Evolutionary conservation across 2,329 filamentous ascomycete species (phyloP).

Genomic region (Madurella mycetomatis): DNA sequence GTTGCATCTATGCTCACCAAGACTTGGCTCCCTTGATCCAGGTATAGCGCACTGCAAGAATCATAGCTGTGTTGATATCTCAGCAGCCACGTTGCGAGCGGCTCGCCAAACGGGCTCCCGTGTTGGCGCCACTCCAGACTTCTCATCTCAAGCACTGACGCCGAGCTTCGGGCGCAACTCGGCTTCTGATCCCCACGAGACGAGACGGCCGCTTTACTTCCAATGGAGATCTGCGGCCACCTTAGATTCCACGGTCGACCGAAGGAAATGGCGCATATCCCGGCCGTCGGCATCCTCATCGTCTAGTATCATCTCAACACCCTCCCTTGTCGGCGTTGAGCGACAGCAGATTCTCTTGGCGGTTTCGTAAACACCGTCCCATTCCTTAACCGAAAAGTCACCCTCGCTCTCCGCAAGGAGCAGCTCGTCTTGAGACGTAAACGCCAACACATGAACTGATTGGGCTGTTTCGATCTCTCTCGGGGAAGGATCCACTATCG

Average conservation of each 20-base stretch:
- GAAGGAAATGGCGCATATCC: slow-evolving; percentile 56
- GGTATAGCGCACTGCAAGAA: neutral
- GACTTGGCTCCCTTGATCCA: slow-evolving; percentile 2
- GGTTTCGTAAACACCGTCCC: slow-evolving; percentile 64
- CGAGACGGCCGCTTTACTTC: slow-evolving; percentile 41
- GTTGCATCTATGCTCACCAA: slow-evolving; percentile 10
- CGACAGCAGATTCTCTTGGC: slow-evolving; percentile 63
- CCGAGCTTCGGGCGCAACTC: neutral
- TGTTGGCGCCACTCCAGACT: neutral
- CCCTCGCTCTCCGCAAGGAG: slow-evolving; percentile 80
- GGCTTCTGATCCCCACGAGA: neutral
- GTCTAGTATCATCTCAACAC: slow-evolving; percentile 41
- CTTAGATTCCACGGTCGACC: slow-evolving; percentile 56
- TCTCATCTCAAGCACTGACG: neutral
- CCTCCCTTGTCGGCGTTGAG: slow-evolving; percentile 33
- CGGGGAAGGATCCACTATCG: slow-evolving; percentile 58
- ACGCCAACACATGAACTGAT: slow-evolving; percentile 79
- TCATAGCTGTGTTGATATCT: neutral
- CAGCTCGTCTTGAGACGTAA: slow-evolving; percentile 68
- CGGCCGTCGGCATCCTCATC: slow-evolving; percentile 43
- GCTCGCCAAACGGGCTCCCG: neutral
- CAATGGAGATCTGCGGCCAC: slow-evolving; percentile 52
- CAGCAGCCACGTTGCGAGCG: neutral
- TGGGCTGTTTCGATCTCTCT: slow-evolving; percentile 57
- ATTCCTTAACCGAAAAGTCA: slow-evolving; percentile 67